A percentile compares a stretch with the other conserved stretches of the same genome.
phyloP scores from a whole-genome alignment of 768 basidiomycete species.

The Serpula lacrymans region DNA sequence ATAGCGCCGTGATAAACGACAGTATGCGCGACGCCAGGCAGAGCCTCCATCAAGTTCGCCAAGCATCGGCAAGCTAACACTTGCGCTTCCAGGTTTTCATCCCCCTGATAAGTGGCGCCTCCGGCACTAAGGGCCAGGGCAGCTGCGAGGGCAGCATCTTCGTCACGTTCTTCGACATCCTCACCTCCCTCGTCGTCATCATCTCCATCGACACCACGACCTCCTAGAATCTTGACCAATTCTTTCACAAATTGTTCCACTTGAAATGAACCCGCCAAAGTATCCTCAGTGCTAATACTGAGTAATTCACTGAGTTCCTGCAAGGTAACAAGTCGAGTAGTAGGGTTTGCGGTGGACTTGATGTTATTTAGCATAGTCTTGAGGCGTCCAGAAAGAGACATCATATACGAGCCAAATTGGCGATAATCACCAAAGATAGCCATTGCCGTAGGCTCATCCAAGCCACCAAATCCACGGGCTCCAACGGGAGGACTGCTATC shows the following conservation, averaged over 20 bases:
- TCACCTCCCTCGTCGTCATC: conserved; percentile 73
- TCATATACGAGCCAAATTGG: conserved; percentile 89
- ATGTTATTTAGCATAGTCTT: conserved; percentile 90
- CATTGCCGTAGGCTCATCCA: conserved; percentile 71
- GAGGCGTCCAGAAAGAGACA: conserved; percentile 80
- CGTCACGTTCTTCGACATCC: conserved; percentile 58
- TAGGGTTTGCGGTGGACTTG: conserved; percentile 79
- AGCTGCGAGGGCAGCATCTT: conserved; percentile 86
- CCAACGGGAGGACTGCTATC: conserved; percentile 35
- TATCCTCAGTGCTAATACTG: conserved; percentile 96
- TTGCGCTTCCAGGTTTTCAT: conserved; percentile 90
- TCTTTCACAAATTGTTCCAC: conserved; percentile 91
- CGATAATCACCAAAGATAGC: conserved; percentile 86
- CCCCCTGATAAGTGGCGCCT: conserved; percentile 60
- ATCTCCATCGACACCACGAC: conserved; percentile 66
- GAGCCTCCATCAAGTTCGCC: conserved; percentile 98
- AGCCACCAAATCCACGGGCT: conserved; percentile 40
- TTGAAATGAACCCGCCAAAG: conserved; percentile 92
- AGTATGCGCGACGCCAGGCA: conserved; percentile 95
- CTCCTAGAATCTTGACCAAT: conserved; percentile 86
- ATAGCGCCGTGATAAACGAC: conserved; percentile 99
- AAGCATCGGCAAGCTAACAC: conserved; percentile 95
- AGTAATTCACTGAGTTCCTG: conserved; percentile 95
- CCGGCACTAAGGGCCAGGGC: conserved; percentile 81
- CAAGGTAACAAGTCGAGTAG: conserved; percentile 81